Base-by-base conservation (phyloP, 2,329 filamentous ascomycete species). In the Diaporthe ilicicola region DNA sequence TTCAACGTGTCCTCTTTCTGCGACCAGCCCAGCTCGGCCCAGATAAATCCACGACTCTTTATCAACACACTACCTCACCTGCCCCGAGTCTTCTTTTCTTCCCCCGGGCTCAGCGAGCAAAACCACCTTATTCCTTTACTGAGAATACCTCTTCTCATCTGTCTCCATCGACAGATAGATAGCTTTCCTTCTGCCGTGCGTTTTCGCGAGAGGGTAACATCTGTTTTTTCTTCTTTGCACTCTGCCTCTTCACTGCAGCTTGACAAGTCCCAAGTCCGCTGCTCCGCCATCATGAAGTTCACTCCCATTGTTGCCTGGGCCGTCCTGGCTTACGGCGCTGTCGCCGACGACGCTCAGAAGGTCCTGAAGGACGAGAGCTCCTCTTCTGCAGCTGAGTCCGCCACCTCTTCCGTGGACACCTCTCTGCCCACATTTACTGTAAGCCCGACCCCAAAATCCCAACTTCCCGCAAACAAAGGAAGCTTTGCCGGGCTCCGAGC, bases 391-490 rank as follows among this genome's bases (percentile, higher is more conserved):
- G 81, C 82, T 67, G 84, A 87, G 74, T 84, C 86, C 61, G 73
- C 79, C 37, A 84, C 90, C 24, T 86, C 91, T 71, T 84, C 89
- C 69, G 85, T 87, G 64, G 82, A 88, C 64, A 85, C 92, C 71
- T 87, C 91, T 80, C 90, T 94, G 77, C 93, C 95, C 56, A 93
- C 90, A 70, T 98, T 98, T 81, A 97, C 94, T 75, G 95, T 97
- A 88, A 86, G 94, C 87, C 73, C 44, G 67, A 39, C 44, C 50
- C 50, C 71, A 42, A 22, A 24, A n/a, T 64, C 51, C 67, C 50
- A 22, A 17, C 15, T 37, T 62, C 59, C n/a, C 61, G 24, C 22
- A 29, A 61, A 65, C 32, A 64, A 34, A 62, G 42, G 51, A 24
- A 50, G 22, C 42, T 22, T 10, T 50, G 13, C 46, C 53, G 22